Evolutionary conservation across 495 filamentous ascomycete genomes (phyloP), one percentile per base, ranked within the genome.

Genomic region (Penicillium nucicola): DNA sequence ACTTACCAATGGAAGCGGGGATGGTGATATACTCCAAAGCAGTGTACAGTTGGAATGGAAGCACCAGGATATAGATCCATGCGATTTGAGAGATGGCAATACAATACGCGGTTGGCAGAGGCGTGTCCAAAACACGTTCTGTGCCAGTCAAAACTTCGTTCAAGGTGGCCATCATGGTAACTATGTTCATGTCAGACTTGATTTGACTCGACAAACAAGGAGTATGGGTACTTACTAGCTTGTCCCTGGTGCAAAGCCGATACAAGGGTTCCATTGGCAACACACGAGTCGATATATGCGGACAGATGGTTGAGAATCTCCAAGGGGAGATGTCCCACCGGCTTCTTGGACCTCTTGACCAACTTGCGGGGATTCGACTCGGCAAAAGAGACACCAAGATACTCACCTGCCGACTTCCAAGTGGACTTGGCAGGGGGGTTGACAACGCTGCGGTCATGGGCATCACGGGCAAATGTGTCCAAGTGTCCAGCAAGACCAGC

Each of bases 11-110:
- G 12, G 89, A 88, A 14, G 83, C 90, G 1, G 90, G 90, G 51
- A 96, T 92, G n/a, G 89, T 87, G 38, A 90, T 77, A 85, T 85
- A 95, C 3, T 64, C 60, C 0, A 92, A 76, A 2, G 66, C 55
- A 1, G 64, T 52, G 55, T 78, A 82, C 8, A 96, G 80, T 61
- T 96, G 90, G 80, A 95, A 95, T 5, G 90, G 90, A 2, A 96
- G 81, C 3, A 89, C 69, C 22, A 91, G 65, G 37, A 95, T 83
- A 67, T 95, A 96, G 40, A 92, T 78, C 87, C 88, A 92, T 30
- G 89, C 87, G 57, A 95, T 92, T 57, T 95, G 90, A 17, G 84
- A 78, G 54, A 95, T 92, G 43, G 87, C 83, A 60, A 96, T 96
- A 41, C 78, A 80, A 75, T 96, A 96, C 17, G 88, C 90, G 45